Conservation (phyloP, 2,329 filamentous ascomycete species). For the Fusarium transvaalense region DNA sequence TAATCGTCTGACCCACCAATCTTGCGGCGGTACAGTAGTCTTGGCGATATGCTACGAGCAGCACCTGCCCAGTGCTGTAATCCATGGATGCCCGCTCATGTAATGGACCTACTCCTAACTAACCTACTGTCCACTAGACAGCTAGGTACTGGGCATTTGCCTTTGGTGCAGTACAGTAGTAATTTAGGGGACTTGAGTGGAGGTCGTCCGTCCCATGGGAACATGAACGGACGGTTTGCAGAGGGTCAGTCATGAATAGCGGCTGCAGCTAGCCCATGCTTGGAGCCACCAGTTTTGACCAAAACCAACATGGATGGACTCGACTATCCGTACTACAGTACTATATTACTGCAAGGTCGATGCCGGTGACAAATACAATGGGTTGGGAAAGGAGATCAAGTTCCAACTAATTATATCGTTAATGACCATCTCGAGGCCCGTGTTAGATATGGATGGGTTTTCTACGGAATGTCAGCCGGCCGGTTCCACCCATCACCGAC, state of each 20-base stretch:
- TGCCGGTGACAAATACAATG: conserved; percentile 10
- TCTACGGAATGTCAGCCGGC: conserved; percentile 8
- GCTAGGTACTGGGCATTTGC: conserved; percentile 4
- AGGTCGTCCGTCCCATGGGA: conserved; percentile 4
- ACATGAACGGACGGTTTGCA: conserved; percentile 18
- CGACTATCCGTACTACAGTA: neutral
- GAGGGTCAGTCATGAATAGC: conserved; percentile 35
- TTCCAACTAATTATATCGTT: neutral
- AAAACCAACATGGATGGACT: conserved; percentile 5
- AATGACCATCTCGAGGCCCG: conserved; percentile 8
- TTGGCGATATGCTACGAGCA: conserved; percentile 9
- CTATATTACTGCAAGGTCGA: conserved; percentile 1
- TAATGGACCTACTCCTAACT: no score
- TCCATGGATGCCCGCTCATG: no score
- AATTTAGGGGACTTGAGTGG: conserved; percentile 22
- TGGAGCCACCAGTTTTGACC: conserved; percentile 35
- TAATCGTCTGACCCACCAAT: conserved; percentile 12
- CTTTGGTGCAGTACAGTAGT: no score
- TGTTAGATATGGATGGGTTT: conserved; percentile 16
- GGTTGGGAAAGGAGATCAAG: conserved; percentile 8
- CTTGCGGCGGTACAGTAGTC: conserved; percentile 16
- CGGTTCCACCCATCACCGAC: neutral
- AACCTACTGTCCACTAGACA: no score
- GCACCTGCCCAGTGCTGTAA: neutral
- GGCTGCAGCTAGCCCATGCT: conserved; percentile 36